Conservation (phyloP, 768 basidiomycete species). For the Cystofilobasidium capitatum region DNA sequence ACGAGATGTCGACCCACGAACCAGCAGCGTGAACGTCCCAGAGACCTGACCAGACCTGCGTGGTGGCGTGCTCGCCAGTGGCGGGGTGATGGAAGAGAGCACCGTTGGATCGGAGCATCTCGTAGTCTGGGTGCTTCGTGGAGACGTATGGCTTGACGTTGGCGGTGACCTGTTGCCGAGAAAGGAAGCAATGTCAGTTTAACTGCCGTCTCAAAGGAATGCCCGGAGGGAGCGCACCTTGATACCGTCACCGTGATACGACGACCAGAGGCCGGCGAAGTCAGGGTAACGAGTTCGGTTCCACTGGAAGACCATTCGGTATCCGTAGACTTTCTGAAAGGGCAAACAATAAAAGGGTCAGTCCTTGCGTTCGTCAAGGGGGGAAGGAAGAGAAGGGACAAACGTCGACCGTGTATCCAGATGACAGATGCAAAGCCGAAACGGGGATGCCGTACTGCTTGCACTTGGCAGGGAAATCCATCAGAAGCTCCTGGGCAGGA, state of each 20-base stretch:
- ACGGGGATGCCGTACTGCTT: slow-evolving; percentile 38
- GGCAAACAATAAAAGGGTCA: slow-evolving; percentile 33
- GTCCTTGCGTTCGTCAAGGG: slow-evolving; percentile 27
- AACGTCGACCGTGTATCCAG: slow-evolving; percentile 34
- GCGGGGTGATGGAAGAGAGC: slow-evolving; percentile 35
- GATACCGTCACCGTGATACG: slow-evolving; percentile 36
- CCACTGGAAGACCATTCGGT: slow-evolving; percentile 11
- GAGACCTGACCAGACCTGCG: slow-evolving; percentile 32
- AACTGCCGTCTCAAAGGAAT: no score
- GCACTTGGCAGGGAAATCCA: slow-evolving; percentile 35
- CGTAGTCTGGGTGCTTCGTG: slow-evolving; percentile 33
- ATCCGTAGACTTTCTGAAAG: slow-evolving; percentile 31
- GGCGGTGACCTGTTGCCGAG: slow-evolving; percentile 29
- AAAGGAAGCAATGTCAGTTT: neutral
- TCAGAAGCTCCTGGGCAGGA: slow-evolving; percentile 35
- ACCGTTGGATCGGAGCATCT: slow-evolving; percentile 28
- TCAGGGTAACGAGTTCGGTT: slow-evolving; percentile 36
- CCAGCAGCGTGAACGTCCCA: slow-evolving; percentile 34
- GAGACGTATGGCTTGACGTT: slow-evolving; percentile 39
- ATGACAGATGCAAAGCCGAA: slow-evolving; percentile 38
- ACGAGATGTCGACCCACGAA: slow-evolving; percentile 37
- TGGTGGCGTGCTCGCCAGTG: slow-evolving; percentile 28
- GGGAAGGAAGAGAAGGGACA: neutral
- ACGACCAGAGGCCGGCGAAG: slow-evolving; percentile 34
- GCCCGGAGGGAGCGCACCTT: slow-evolving; percentile 16